These are phyloP conservation scores for Colletotrichum neosansevieriae DNA, from an alignment of 2,329 filamentous ascomycete species.

Conservation along the genomic window DNA sequence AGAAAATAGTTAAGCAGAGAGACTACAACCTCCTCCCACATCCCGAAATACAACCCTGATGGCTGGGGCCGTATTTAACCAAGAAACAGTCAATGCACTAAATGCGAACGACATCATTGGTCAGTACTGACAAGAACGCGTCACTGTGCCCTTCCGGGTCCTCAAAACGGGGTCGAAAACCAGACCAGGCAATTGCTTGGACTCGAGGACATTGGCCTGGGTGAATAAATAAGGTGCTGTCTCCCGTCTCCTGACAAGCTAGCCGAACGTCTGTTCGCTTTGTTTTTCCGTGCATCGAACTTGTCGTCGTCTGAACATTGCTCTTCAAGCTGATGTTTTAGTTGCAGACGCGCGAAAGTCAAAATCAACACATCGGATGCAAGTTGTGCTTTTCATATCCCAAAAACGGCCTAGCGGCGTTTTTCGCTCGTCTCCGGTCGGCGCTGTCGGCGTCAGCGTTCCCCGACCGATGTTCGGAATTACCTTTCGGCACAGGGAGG, in stretches of 20 bases:
- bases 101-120: conserved; percentile 11
- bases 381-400: background rate
- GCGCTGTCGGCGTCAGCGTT: conserved; percentile 26
- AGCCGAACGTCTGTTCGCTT: no score
- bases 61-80: conserved; percentile 1
- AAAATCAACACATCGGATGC: conserved; percentile 6
- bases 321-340: background rate
- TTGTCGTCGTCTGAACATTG: no score
- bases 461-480: conserved; percentile 28
- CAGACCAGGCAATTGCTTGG: conserved; percentile 7
- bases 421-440: conserved; percentile 2
- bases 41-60: conserved; percentile 18
- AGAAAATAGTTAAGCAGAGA: background rate
- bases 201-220: background rate
- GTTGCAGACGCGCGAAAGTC: background rate
- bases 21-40: conserved; percentile 5
- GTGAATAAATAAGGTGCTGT: conserved; percentile 11
- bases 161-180: conserved; percentile 9
- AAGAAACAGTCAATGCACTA: conserved; percentile 16
- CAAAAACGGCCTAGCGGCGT: conserved; percentile 21
- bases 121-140: background rate
- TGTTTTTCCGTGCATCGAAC: no score
- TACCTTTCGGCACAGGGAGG: conserved; percentile 19
- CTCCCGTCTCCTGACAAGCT: background rate
- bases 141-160: conserved; percentile 16